Conservation (phyloP, 2,329 filamentous ascomycete species). For the Lasiodiplodia sp. region DNA sequence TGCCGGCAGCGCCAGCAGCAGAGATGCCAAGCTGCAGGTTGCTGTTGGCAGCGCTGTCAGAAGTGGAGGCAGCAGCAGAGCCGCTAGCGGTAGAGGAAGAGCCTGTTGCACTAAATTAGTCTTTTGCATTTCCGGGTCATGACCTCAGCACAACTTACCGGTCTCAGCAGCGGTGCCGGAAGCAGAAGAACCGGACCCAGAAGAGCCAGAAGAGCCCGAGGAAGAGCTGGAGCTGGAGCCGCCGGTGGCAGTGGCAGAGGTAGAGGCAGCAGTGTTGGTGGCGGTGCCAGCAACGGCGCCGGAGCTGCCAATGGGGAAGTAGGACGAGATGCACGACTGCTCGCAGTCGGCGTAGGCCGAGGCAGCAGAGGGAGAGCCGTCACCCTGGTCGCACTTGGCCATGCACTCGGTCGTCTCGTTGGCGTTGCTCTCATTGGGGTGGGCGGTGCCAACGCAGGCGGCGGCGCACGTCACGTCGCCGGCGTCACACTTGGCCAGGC, state of each 20-base stretch:
- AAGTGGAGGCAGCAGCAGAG: conserved; percentile 32
- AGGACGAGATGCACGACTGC: conserved; percentile 56
- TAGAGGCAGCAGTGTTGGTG: conserved; percentile 36
- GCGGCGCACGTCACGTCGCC: conserved; percentile 61
- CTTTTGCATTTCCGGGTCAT: too few relatives aligned
- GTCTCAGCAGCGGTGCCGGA: conserved; percentile 23
- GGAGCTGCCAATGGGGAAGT: conserved; percentile 55
- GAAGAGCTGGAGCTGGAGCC: conserved; percentile 32
- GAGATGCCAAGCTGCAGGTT: conserved; percentile 41
- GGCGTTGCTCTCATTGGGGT: conserved; percentile 58
- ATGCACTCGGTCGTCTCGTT: conserved; percentile 61
- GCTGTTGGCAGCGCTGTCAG: conserved; percentile 40
- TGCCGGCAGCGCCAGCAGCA: conserved; percentile 44
- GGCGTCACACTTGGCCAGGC: conserved; percentile 47
- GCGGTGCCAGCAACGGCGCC: conserved; percentile 27
- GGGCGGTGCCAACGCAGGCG: conserved; percentile 59
- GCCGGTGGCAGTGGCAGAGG: conserved; percentile 36
- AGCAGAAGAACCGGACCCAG: conserved; percentile 35
- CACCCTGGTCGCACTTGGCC: conserved; percentile 60
- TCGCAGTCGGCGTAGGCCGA: conserved; percentile 57
- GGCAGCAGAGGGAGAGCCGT: conserved; percentile 55
- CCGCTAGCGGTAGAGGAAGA: conserved; percentile 32
- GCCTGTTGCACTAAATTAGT: conserved; percentile 22
- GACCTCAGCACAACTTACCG: conserved; percentile 1
- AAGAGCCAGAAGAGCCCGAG: conserved; percentile 23